Conservation (phyloP, 148 eudicot species). For the Diospyros lotus region DNA sequence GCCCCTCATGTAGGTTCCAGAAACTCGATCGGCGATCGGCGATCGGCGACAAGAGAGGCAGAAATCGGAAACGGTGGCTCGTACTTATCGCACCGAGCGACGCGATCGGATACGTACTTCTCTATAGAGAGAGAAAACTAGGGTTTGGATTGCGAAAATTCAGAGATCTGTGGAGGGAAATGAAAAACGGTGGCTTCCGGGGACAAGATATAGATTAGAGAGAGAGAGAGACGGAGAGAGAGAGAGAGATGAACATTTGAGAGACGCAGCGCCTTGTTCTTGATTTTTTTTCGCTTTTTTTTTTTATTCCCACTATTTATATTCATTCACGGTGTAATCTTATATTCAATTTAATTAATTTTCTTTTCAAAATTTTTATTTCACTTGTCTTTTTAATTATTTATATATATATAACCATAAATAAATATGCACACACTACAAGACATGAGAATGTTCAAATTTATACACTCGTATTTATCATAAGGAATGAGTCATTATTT, state of each 20-base stretch:
- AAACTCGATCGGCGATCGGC: neutral
- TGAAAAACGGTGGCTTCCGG: neutral
- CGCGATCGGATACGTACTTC: neutral
- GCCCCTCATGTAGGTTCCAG: slow-evolving; percentile 12
- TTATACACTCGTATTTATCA: too few relatives aligned
- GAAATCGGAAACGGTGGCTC: neutral
- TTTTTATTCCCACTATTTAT: too few relatives aligned
- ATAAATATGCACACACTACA: neutral
- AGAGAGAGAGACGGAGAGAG: neutral
- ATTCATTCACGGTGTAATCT: too few relatives aligned
- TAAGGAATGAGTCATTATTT: too few relatives aligned
- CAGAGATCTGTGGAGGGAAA: slow-evolving; percentile 28
- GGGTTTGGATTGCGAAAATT: slow-evolving; percentile 16
- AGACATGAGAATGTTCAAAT: too few relatives aligned
- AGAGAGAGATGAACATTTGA: neutral
- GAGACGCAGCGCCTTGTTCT: too few relatives aligned
- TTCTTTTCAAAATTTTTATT: neutral
- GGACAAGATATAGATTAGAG: neutral
- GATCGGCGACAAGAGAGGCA: neutral
- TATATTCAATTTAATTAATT: neutral
- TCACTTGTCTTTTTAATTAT: neutral
- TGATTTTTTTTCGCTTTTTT: neutral
- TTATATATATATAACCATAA: neutral
- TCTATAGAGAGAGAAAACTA: neutral
- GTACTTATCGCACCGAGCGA: neutral